Percentiles rank a stretch among this genome's conserved stretches.
Evolutionary conservation across 2,329 filamentous ascomycete species (phyloP).

Genomic region (Alternaria longipes): DNA sequence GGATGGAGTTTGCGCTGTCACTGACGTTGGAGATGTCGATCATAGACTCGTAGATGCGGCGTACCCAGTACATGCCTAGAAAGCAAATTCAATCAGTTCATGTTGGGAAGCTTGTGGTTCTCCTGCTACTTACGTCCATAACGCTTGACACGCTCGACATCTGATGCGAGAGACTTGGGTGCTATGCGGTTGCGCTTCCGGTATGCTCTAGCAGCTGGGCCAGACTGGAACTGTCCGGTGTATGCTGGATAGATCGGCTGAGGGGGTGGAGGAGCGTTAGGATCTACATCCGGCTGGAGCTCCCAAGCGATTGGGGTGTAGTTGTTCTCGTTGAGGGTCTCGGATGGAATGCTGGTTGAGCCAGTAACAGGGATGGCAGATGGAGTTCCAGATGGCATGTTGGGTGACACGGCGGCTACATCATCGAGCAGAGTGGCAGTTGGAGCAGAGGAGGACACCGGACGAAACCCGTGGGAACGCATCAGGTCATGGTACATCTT

Average conservation of each 20-base stretch:
- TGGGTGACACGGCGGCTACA: not conserved
- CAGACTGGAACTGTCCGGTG: slow-evolving; percentile 26
- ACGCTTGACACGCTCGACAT: slow-evolving; percentile 33
- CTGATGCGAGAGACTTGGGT: slow-evolving; percentile 22
- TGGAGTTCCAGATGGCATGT: not conserved
- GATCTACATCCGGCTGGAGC: not conserved
- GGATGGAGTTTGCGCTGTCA: slow-evolving; percentile 26
- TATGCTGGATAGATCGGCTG: slow-evolving; percentile 28
- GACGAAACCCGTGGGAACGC: not conserved
- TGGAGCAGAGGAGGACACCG: not conserved
- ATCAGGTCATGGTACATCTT: slow-evolving; percentile 4
- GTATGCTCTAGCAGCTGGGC: slow-evolving; percentile 27
- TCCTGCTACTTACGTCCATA: slow-evolving; percentile 28
- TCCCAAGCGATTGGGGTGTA: slow-evolving; percentile 7
- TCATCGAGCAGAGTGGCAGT: not conserved
- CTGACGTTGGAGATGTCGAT: slow-evolving; percentile 30
- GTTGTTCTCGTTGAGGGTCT: slow-evolving; percentile 4
- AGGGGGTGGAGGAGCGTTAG: not conserved
- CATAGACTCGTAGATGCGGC: slow-evolving; percentile 43
- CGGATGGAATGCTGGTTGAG: not conserved
- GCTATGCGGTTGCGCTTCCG: slow-evolving; percentile 26
- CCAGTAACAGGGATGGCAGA: not conserved
- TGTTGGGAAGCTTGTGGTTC: not conserved
- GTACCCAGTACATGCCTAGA: slow-evolving; percentile 41
- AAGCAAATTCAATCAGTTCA: slow-evolving; percentile 4